Base-by-base conservation (phyloP, 257 asterid species). In the Sherardia arvensis region DNA sequence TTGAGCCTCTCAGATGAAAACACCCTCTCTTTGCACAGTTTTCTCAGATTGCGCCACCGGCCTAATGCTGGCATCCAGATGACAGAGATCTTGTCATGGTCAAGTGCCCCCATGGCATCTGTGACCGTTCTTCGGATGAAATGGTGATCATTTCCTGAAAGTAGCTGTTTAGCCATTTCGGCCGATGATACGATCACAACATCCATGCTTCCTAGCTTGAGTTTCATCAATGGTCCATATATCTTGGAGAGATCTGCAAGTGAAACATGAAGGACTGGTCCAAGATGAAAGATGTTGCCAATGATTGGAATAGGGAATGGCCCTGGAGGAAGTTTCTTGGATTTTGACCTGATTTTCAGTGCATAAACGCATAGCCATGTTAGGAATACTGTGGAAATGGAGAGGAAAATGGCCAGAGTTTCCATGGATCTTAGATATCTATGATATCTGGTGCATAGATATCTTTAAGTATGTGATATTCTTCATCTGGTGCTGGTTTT, bases 151-250 rank as follows among this genome's bases (percentile, higher is more conserved):
- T 80, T 57, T 25, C 69, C 68, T n/a, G 32, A 73, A 0, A 80
- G 69, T 0, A 79, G 3, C 29, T 62, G 69, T 34, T 53, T 71
- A 0, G 78, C 85, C 3, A 65, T 51, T 18, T 65, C 69, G 0
- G 76, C 64, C 0, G 81, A 73, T 14, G 84, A 73, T 0, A 59
- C 77, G 1, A 79, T 68, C 1, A 73, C 38, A 0, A 66, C 10
- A 10, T 48, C 49, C 1, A 1, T 49, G 62, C 62, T 49, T 8
- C 84, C 84, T 5, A 79, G 73, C 61, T 67, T 61, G 18, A 79
- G 56, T 7, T 68, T 55, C 81, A 79, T 69, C 4, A 79, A 9
- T 6, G 81, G 79, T 12, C 85, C 85, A 53, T 80, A 63, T 0
- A 22, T 65, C 74, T 33, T 62, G 51, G 84, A 73, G 58, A 79